phyloP scores from a whole-genome alignment of 164 flowering plant species.

The Litsea cubeba region DNA sequence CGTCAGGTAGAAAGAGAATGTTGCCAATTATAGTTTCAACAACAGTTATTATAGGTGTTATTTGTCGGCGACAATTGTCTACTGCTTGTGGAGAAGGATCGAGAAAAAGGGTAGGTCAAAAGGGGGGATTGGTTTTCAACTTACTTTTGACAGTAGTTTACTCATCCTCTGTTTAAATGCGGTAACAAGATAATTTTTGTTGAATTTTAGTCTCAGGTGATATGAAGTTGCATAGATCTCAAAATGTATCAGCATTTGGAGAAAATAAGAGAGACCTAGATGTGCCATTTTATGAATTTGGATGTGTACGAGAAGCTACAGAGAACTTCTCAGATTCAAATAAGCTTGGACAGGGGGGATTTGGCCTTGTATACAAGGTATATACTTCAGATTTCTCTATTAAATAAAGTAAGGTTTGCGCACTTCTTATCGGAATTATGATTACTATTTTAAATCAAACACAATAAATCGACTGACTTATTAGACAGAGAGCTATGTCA shows the following conservation, averaged over 20 bases:
- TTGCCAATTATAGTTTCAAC: neutral
- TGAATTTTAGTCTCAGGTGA: neutral
- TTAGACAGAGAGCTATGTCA: too few relatives aligned
- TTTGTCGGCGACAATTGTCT: neutral
- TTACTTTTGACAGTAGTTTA: neutral
- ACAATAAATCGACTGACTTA: too few relatives aligned
- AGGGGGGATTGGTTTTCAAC: neutral
- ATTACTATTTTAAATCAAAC: neutral
- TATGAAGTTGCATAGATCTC: too few relatives aligned
- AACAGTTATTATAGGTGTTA: neutral
- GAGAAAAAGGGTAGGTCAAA: neutral
- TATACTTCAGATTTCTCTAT: neutral
- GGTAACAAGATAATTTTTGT: neutral
- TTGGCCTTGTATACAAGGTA: constrained; percentile 85
- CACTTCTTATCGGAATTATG: neutral
- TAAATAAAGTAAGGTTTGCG: neutral
- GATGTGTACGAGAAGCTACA: constrained; percentile 42
- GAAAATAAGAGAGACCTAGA: constrained; percentile 34
- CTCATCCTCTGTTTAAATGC: neutral
- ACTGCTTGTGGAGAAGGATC: neutral
- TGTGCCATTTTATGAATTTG: constrained; percentile 39
- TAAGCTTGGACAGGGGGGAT: constrained; percentile 80
- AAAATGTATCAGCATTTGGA: constrained; percentile 13
- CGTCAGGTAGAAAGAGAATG: neutral
- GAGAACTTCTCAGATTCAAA: constrained; percentile 42